Base-by-base conservation (phyloP, 2,329 filamentous ascomycete species). In the Calonectria henricotiae region DNA sequence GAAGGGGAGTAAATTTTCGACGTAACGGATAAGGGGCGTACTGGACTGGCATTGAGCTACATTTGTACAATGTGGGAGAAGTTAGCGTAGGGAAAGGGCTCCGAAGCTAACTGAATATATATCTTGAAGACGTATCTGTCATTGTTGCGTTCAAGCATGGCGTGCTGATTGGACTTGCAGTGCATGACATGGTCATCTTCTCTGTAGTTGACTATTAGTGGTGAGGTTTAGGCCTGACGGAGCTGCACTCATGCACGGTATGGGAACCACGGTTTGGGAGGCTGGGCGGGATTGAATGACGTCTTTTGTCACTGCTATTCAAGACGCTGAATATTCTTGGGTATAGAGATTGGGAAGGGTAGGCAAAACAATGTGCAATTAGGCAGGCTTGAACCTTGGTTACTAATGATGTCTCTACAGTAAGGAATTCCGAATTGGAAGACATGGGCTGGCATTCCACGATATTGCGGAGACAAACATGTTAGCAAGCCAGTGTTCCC, bases 1-100 rank as follows among this genome's bases (percentile, higher is more conserved):
- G 81, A 82, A 70, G 80, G 78, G 17, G 81, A 81, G 71, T 74
- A 70, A 35, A 47, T 58, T 67, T 41, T 68, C 25, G 67, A 71
- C 64, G 51, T 49, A 37, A 69, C 23, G 27, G 37, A 30, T 49
- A 55, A 61, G 49, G 64, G 68, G 63, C 68, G 63, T 63, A 70
- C 43, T 58, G 60, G 44, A 64, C 41, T 32, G 60, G 62, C 17
- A 58, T 54, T 51, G 49, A 63, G 43, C 46, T 47, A 54, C 41
- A 9, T 58, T 47, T 54, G 62, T 43, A 27, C 15, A 41, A 61
- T 39, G 55, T 54, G 46, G 54, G 46, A 55, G 55, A 47, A 46
- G 54, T 46, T 39, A 62, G 39, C 54, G 39, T 62, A 32, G 25
- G 46, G 62, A 69, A 47, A 65, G 32, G 55, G 41, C 32, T 46